A percentile compares a stretch with the other conserved stretches of the same genome.
phyloP scores from a whole-genome alignment of 495 filamentous ascomycete species.

The Chaetomium cochliodes region DNA sequence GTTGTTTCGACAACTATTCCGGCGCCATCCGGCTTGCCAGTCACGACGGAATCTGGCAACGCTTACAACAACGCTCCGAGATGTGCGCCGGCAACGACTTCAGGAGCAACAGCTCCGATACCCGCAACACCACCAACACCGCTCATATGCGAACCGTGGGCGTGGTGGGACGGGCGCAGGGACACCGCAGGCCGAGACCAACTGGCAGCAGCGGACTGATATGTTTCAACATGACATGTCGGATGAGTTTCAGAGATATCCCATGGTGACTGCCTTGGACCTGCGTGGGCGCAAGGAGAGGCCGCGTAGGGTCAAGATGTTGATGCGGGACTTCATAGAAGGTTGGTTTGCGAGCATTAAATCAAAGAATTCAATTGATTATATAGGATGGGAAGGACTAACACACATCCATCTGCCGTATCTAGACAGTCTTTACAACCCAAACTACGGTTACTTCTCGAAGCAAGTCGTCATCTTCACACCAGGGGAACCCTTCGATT shows the following conservation, averaged over 20 bases:
- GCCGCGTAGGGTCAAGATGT: slow-evolving; percentile 90
- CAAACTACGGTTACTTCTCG: slow-evolving; percentile 95
- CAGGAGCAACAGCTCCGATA: slow-evolving; percentile 15
- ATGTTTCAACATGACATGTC: slow-evolving; percentile 69
- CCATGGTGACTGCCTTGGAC: slow-evolving; percentile 77
- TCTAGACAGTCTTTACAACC: slow-evolving; percentile 93
- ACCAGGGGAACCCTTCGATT: slow-evolving; percentile 89
- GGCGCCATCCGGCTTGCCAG: slow-evolving; percentile 69
- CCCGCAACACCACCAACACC: slow-evolving; percentile 29
- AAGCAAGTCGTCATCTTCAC: slow-evolving; percentile 96
- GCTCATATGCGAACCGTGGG: slow-evolving; percentile 30
- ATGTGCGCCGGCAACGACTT: slow-evolving; percentile 34
- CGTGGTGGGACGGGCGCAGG: slow-evolving; percentile 31
- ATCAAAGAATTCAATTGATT: neutral
- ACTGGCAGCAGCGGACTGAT: slow-evolving; percentile 80
- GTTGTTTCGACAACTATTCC: slow-evolving; percentile 81
- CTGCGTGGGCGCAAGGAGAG: slow-evolving; percentile 69
- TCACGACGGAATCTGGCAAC: slow-evolving; percentile 51
- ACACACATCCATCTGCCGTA: neutral
- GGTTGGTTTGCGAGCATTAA: slow-evolving; percentile 50
- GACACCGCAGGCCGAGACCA: slow-evolving; percentile 43
- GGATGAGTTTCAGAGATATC: slow-evolving; percentile 75
- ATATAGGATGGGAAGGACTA: neutral
- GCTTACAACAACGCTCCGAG: slow-evolving; percentile 42
- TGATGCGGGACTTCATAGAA: slow-evolving; percentile 95